Evolutionary conservation across 805 yeast genomes (phyloP), one percentile per base, ranked within the genome.

Genomic region (Candida namnaoensis): DNA sequence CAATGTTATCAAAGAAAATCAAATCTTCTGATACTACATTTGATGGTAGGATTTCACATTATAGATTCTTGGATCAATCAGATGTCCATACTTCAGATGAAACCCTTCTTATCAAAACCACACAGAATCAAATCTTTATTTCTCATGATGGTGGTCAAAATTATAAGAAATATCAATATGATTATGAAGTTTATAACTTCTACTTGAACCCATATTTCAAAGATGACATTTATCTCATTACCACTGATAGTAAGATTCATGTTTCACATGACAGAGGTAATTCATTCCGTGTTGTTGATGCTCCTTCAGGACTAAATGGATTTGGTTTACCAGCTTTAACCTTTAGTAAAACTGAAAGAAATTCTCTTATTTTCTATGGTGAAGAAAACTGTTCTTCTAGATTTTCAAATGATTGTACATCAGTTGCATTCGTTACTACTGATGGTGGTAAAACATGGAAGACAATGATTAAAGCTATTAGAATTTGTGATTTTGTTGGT

Each of bases 191-290:
- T 39, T 44, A 68, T 3, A 73, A 70, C 10, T 65, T 82, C 12
- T 66, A 68, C 35, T 69, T 75, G 34, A 88, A 93, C 46, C 76
- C 76, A 5, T 74, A 68, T 41, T 67, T 65, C 44, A 69, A 74
- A 5, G 78, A 85, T 47, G 66, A 71, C 35, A 74, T 32, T 15
- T 51, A 41, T 27, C 38, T 49, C 15, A 32, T 53, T 25, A 38
- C 56, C 4, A 32, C 53, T 2, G 42, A 40, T 27, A 40, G 42
- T 4, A 52, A 40, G 34, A 60, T 61, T 13, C 63, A 88, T 15
- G 76, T 71, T 48, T 82, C 96, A 0, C 47, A 54, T 5, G 82
- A 90, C 56, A 78, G 95, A 24, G 98, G 85, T 3, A 56, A 26
- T 3, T 28, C 46, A 1, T 56, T 54, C 40, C 23, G 61, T 37